Evolutionary conservation across 257 asterid genomes (phyloP).

Genomic region (Gentiana macrophylla): DNA sequence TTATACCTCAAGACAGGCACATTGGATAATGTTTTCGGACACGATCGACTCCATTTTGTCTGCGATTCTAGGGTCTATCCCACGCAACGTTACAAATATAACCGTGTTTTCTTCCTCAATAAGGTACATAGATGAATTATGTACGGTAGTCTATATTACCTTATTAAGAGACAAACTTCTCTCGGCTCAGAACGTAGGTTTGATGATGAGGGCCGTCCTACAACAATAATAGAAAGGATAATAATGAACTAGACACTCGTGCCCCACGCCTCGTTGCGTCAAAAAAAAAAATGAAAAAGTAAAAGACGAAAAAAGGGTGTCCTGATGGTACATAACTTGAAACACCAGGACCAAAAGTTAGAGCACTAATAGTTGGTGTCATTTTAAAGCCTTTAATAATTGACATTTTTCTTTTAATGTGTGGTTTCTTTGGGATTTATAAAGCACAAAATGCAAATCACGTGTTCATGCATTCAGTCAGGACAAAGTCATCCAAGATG

Average conservation of each 20-base stretch:
- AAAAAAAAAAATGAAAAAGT: no score
- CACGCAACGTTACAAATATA: conserved; percentile 37
- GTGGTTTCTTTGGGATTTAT: neutral
- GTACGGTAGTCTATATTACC: no score
- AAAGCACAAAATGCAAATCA: neutral
- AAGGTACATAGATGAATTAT: conserved; percentile 29
- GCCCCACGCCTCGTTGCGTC: neutral
- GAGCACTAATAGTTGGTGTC: neutral
- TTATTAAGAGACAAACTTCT: no score
- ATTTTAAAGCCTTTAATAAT: neutral
- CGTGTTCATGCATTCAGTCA: neutral
- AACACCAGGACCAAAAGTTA: no score
- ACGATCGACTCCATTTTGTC: conserved; percentile 45
- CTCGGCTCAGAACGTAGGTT: no score
- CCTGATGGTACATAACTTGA: no score
- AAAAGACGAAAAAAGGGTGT: no score
- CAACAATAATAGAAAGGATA: no score
- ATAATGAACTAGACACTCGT: neutral
- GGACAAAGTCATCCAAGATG: no score
- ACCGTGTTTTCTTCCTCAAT: conserved; percentile 69
- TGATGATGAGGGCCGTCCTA: no score
- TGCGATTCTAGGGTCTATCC: conserved; percentile 95
- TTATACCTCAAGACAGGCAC: conserved; percentile 58
- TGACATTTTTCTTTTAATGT: neutral
- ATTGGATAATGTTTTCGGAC: conserved; percentile 54